These are phyloP conservation scores for Rhizopus delemar DNA, from an alignment of 371 early-diverging fungal species.

Conservation along the genomic window DNA sequence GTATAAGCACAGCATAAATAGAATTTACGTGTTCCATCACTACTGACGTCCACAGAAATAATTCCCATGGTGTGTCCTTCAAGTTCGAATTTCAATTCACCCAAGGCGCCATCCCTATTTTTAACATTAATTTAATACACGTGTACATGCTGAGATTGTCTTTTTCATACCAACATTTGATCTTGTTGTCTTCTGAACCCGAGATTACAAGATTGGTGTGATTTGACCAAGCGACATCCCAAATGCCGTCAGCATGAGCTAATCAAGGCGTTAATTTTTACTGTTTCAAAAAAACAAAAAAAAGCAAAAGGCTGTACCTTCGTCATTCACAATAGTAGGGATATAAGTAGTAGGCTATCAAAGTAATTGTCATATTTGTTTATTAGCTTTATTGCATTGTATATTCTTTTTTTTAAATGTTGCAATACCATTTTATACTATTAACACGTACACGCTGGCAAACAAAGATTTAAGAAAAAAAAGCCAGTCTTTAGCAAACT, in stretches of 20 bases:
- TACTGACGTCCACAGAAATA: conserved; percentile 71
- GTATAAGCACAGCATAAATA: neutral
- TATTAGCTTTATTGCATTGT: too few species aligned
- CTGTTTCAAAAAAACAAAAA: neutral
- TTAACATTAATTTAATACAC: conserved; percentile 1
- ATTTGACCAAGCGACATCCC: conserved; percentile 79
- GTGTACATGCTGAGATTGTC: neutral
- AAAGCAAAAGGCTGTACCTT: conserved; percentile 40
- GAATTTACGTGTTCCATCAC: conserved; percentile 63
- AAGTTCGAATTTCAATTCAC: conserved; percentile 57
- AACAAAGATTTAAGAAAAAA: too few species aligned
- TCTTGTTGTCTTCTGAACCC: conserved; percentile 75
- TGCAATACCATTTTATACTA: too few species aligned
- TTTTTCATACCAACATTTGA: conserved; percentile 71
- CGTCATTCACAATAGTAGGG: conserved; percentile 53
- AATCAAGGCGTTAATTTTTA: conserved; percentile 4
- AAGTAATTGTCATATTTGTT: neutral
- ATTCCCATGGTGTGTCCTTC: conserved; percentile 79
- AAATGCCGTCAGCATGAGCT: conserved; percentile 85
- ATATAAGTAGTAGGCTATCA: conserved; percentile 64
- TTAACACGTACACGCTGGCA: too few species aligned
- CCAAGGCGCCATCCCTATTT: conserved; percentile 68
- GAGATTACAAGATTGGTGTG: conserved; percentile 67
- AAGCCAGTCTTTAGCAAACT: too few species aligned
- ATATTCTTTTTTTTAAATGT: too few species aligned